Base-by-base conservation (phyloP, 2,329 filamentous ascomycete genomes). In the Monosporascus ibericus region DNA sequence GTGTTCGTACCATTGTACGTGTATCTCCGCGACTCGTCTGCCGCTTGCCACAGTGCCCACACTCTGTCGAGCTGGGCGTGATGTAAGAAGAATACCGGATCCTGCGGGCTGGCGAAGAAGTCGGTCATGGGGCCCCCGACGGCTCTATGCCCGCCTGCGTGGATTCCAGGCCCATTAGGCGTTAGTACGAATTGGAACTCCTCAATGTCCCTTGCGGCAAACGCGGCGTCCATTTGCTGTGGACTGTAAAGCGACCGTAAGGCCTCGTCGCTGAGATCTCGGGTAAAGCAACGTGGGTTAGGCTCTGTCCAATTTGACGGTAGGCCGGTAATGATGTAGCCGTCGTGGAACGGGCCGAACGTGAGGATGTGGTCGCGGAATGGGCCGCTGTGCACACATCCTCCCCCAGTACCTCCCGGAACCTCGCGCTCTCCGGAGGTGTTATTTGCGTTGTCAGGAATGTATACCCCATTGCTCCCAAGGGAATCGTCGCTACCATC, bases 321-420 rank as follows among this genome's bases (percentile, higher is more conserved):
- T 18, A 58, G 47, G 34, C 59, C 58, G 47, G 56, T 48, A 46
- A 56, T 39, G 48, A 62, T 54, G 18, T 54, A 44, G 30, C 36
- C 8, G 42, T 55, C 54, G 42, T 49, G 22, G 42, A 63, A 59
- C 25, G 52, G 52, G 17, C 56, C 50, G 52, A 65, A 61, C 17
- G 50, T 62, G 22, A 54, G 47, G 44, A 52, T 56, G 48, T 55
- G 47, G 36, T 54, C 57, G 22, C 55, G 56, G 49, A 65, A 65
- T 3, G 63, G 63, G 11, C 63, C 63, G 14, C 39, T 54, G 7
- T 47, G 57, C 49, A 65, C 53, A 49, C 63, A 65, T 11, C 57
- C 62, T 39, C 62, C 62, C n/a, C 62, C 62, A 18, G 50, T 54
- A 22, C 62, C 62, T 36, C 59, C 58, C 36, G 61, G 61, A 24